Evolutionary conservation across 129 eudicot genomes (phyloP).

Genomic region (Chrysanthemum lavandulifolium): DNA sequence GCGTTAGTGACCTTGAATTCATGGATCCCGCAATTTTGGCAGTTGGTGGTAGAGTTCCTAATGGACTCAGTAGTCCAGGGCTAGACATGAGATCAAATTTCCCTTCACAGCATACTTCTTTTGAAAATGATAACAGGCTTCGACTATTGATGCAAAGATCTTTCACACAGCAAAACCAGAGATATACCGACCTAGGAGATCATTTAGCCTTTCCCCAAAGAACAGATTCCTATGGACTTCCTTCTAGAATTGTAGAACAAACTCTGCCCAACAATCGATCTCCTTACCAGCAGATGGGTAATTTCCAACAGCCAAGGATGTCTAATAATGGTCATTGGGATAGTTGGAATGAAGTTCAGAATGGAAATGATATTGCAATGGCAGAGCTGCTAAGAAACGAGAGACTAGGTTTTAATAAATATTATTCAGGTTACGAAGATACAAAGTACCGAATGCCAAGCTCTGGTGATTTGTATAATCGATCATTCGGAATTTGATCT

Average conservation of each 20-base stretch:
- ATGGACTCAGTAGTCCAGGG: conserved; percentile 46
- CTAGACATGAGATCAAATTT: conserved; percentile 53
- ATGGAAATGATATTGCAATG: conserved; percentile 62
- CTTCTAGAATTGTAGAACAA: conserved; percentile 61
- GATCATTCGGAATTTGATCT: conserved; percentile 65
- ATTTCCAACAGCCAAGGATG: conserved; percentile 57
- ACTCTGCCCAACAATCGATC: conserved; percentile 37
- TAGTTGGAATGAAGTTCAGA: conserved; percentile 74
- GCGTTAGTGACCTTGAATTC: conserved; percentile 69
- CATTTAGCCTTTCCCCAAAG: conserved; percentile 38
- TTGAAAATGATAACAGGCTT: conserved; percentile 67
- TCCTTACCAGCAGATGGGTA: conserved; percentile 37
- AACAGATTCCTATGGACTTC: conserved; percentile 55
- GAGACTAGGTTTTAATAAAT: conserved; percentile 62
- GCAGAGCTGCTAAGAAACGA: conserved; percentile 76
- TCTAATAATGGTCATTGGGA: conserved; percentile 89
- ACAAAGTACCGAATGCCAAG: conserved; percentile 64
- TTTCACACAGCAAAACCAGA: conserved; percentile 61
- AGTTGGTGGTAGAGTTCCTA: conserved; percentile 81
- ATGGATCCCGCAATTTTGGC: conserved; percentile 97
- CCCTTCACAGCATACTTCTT: conserved; percentile 50
- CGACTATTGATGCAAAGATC: conserved; percentile 74
- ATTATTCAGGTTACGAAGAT: conserved; percentile 70
- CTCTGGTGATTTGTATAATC: conserved; percentile 67
- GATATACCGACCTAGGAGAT: conserved; percentile 53